Conservation (phyloP, 371 early-diverging fungal genomes). For the Mortierella sp. region DNA sequence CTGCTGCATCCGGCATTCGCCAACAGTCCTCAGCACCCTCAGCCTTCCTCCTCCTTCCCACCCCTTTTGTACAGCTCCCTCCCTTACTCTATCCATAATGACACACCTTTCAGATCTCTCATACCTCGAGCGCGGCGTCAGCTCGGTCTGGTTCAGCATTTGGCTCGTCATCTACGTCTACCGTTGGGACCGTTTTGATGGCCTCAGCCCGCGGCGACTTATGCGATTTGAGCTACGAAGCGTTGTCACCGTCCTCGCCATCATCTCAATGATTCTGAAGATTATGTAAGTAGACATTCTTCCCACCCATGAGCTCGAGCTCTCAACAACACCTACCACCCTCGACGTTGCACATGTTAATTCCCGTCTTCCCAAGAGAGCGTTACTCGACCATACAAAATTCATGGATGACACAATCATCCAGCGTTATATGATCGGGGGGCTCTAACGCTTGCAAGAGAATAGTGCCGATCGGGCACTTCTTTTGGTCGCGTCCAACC, state of each 20-base stretch:
- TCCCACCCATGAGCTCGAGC: not conserved
- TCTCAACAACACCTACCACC: not conserved
- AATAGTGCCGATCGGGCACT: too few relatives aligned
- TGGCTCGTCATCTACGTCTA: conserved; percentile 44
- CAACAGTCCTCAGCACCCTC: too few relatives aligned
- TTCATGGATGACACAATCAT: too few relatives aligned
- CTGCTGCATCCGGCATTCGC: too few relatives aligned
- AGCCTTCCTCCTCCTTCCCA: too few relatives aligned
- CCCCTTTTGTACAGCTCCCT: not conserved
- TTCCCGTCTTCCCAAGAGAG: too few relatives aligned
- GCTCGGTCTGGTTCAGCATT: conserved; percentile 26
- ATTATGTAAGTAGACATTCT: conserved; percentile 35
- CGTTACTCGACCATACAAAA: too few relatives aligned
- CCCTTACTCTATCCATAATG: conserved; percentile 9
- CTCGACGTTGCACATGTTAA: not conserved
- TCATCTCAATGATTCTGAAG: conserved; percentile 26
- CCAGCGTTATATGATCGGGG: too few relatives aligned
- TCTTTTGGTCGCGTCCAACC: too few relatives aligned
- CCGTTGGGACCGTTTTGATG: conserved; percentile 45
- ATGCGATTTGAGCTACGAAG: conserved; percentile 37
- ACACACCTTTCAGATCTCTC: conserved; percentile 46
- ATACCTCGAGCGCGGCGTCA: conserved; percentile 35
- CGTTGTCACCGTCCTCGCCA: conserved; percentile 22
- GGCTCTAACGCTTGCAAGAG: too few relatives aligned
- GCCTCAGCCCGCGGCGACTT: conserved; percentile 26